phyloP scores from a whole-genome alignment of 352 stramenopile species.

The Pythium folliculosum region DNA sequence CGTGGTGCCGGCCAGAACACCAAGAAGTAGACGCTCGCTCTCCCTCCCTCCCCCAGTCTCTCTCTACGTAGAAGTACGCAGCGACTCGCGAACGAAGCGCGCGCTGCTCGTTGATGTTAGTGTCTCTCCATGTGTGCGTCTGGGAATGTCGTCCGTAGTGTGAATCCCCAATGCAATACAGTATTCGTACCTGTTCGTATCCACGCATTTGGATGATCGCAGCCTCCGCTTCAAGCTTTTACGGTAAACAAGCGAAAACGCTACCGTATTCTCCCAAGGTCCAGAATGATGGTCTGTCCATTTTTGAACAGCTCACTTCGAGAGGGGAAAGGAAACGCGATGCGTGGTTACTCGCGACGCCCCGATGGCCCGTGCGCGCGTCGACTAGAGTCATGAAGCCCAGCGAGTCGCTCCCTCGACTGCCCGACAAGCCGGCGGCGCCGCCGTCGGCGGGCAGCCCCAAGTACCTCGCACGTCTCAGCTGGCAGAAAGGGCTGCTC shows the following conservation, averaged over 20 bases:
- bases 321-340: no score
- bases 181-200: no score
- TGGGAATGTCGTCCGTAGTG: not conserved
- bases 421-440: not conserved
- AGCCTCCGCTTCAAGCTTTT: no score
- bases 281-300: constrained; percentile 9
- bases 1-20: constrained; percentile 8
- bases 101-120: not conserved
- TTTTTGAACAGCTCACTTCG: constrained; percentile 11
- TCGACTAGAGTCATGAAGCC: constrained; percentile 9
- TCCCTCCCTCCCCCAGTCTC: not conserved
- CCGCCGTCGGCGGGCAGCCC: not conserved
- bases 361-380: not conserved
- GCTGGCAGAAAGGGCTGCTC: constrained; percentile 58
- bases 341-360: no score
- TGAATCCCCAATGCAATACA: not conserved
- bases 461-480: constrained; percentile 52
- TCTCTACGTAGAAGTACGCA: not conserved
- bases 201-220: no score
- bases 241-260: no score
- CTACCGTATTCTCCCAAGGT: not conserved
- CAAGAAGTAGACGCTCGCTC: not conserved
- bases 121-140: not conserved
- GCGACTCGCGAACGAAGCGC: not conserved
- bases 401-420: constrained; percentile 17